These are phyloP conservation scores for Pythium sp. DNA, from an alignment of 352 stramenopile species.

Conservation along the genomic window DNA sequence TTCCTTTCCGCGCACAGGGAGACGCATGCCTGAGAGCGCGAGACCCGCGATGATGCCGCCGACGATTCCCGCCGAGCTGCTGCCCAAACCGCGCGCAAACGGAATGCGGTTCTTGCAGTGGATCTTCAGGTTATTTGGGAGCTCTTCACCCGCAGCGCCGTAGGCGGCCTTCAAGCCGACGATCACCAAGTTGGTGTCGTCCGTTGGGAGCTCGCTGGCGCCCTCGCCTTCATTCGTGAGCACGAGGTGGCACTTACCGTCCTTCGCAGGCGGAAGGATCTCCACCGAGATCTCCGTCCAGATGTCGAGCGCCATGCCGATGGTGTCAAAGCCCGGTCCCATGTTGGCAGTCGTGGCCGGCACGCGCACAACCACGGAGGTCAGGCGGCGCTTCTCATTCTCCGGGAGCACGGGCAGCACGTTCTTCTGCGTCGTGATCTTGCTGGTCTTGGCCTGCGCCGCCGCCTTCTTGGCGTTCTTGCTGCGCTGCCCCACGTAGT, in stretches of 20 bases:
- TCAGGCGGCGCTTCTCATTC: constrained; percentile 46
- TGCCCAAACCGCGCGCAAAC: constrained; percentile 95
- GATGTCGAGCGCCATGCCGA: constrained; percentile 98
- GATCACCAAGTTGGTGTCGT: constrained; percentile 92
- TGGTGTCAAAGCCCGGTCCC: constrained; percentile 97
- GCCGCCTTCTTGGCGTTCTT: constrained; percentile 31
- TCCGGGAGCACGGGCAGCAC: constrained; percentile 26
- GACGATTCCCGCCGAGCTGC: constrained; percentile 98
- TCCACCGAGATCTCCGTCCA: constrained; percentile 98
- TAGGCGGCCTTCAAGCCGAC: constrained; percentile 96
- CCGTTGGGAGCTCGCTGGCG: constrained; percentile 87
- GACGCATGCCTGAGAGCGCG: constrained; percentile 94
- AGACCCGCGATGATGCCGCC: constrained; percentile 98
- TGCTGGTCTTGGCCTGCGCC: constrained; percentile 17
- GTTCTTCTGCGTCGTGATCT: constrained; percentile 17
- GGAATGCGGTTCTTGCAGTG: constrained; percentile 98
- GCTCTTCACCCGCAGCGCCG: constrained; percentile 90
- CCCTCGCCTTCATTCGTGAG: constrained; percentile 98
- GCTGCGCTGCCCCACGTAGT: constrained; percentile 56
- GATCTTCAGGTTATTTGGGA: constrained; percentile 94
- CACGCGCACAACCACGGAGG: constrained; percentile 96
- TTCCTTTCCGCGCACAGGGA: constrained; percentile 88
- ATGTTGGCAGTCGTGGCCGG: constrained; percentile 98
- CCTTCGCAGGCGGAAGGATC: constrained; percentile 46
- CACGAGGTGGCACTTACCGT: constrained; percentile 77